Conservation (phyloP, 2,329 filamentous ascomycete genomes). For the Aureobasidium musti region DNA sequence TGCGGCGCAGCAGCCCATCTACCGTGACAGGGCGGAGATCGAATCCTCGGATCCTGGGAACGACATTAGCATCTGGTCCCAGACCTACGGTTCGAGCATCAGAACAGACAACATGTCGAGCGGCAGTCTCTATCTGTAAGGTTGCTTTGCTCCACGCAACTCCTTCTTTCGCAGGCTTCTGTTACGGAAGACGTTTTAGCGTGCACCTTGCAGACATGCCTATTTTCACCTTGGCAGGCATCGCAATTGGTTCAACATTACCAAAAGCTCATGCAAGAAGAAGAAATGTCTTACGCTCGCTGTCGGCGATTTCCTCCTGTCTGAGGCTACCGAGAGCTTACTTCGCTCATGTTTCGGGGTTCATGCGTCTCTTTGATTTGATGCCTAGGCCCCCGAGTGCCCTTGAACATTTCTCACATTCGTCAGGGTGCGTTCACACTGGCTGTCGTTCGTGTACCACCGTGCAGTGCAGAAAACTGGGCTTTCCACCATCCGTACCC, state of each 20-base stretch:
- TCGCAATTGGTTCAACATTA: conserved; percentile 1
- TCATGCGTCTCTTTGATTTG: conserved; percentile 9
- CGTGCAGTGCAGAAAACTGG: conserved; percentile 1
- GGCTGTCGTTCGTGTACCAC: conserved; percentile 2
- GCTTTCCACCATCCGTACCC: conserved; percentile 1
- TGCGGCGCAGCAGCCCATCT: neutral
- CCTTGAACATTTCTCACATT: neutral
- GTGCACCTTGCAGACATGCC: conserved; percentile 3
- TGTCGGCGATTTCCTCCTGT: conserved; percentile 12
- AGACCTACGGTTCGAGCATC: conserved; percentile 2
- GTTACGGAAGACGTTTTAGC: conserved; percentile 1
- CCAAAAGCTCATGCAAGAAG: conserved; percentile 2
- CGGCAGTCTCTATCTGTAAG: neutral
- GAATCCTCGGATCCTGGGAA: neutral
- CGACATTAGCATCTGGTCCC: conserved; percentile 3
- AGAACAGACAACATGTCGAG: neutral
- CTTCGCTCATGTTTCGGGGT: conserved; percentile 8
- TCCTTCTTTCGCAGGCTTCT: neutral
- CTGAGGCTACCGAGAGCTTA: conserved; percentile 1
- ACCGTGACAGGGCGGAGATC: neutral
- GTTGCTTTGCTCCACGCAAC: neutral
- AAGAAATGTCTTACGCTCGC: conserved; percentile 10
- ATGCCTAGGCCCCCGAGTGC: neutral
- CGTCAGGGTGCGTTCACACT: neutral
- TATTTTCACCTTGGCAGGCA: conserved; percentile 1